Evolutionary conservation across 495 filamentous ascomycete species (phyloP).

Genomic region (Xylaria palmicola): DNA sequence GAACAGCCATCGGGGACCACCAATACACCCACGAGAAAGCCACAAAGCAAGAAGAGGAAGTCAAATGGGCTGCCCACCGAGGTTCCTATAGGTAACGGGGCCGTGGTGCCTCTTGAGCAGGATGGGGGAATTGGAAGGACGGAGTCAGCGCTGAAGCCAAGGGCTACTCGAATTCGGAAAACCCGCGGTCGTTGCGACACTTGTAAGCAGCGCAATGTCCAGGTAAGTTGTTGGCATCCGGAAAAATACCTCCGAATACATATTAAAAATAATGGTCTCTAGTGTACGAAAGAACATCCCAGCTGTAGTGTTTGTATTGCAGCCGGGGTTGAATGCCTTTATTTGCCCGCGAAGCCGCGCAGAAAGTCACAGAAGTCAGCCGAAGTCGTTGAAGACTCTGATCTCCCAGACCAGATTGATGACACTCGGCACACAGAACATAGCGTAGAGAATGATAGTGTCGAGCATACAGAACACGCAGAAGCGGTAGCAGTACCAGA

Average conservation of each 20-base stretch:
- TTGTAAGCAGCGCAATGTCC: conserved; percentile 32
- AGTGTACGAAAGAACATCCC: conserved; percentile 45
- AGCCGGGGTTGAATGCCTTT: conserved; percentile 32
- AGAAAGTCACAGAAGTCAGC: conserved; percentile 20
- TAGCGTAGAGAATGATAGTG: too few species aligned
- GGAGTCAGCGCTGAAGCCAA: conserved; percentile 22
- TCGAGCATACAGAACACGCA: background rate
- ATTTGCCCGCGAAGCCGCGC: conserved; percentile 31
- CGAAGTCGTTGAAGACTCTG: conserved; percentile 19
- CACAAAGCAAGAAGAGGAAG: conserved; percentile 30
- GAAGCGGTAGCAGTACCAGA: background rate
- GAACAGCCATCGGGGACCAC: conserved; percentile 2
- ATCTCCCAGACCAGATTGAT: conserved; percentile 8
- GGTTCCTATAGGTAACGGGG: conserved; percentile 17
- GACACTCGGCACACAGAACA: background rate
- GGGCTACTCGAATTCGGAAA: conserved; percentile 10
- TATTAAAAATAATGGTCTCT: conserved; percentile 4
- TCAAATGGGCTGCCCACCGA: conserved; percentile 15
- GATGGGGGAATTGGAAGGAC: conserved; percentile 26
- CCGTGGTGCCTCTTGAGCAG: conserved; percentile 16
- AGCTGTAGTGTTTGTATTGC: conserved; percentile 37
- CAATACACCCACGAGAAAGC: conserved; percentile 24
- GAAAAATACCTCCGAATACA: background rate
- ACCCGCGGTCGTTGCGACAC: conserved; percentile 39
- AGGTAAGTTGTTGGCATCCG: conserved; percentile 23